Evolutionary conservation across 306 rosid species (phyloP), one percentile per base, ranked within the genome.

Genomic region (Purshia tridentata): DNA sequence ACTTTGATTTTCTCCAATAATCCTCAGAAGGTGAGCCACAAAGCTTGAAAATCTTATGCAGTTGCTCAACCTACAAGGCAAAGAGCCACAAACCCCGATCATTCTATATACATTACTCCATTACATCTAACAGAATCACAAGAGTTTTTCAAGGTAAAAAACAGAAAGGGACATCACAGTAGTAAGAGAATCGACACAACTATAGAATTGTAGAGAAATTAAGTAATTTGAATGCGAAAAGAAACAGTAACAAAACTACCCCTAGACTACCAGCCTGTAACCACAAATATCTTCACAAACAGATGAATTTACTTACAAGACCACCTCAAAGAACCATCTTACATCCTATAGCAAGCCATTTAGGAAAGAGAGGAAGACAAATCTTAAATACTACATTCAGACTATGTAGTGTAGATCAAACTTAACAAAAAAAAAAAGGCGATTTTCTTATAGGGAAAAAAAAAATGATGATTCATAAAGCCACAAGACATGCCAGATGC

Each of bases 11-110:
- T 85, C 90, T 92, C 97, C 97, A 92, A 72, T 92, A 92, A 68
- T 92, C 96, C 82, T 92, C 97, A 3, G 93, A 86, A 51, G 97
- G 97, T 55, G 97, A 92, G 73, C 97, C 97, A 56, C 97, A 92
- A 69, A 92, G 97, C 81, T 92, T 92, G 79, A 92, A 92, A 80
- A 92, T 92, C 82, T 89, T 92, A 83, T 92, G 98, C 47, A 92
- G 76, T 80, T 92, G 98, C 82, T 92, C 98, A 80, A 92, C 98
- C 98, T 92, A 74, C 72, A 86, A 76, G 48, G 56, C n/a, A 76
- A 55, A 73, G 66, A 70, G 52, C 63, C 65, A 58, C 59, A 67
- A 54, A 62, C 56, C 67, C 65, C 18, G 65, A 73, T 35, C 65
- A 75, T n/a, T 19, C 46, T n/a, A 45, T n/a, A n/a, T 44, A 2